Evolutionary conservation across 306 rosid genomes (phyloP), one percentile per base, ranked within the genome.

Genomic region (Senna siamea): DNA sequence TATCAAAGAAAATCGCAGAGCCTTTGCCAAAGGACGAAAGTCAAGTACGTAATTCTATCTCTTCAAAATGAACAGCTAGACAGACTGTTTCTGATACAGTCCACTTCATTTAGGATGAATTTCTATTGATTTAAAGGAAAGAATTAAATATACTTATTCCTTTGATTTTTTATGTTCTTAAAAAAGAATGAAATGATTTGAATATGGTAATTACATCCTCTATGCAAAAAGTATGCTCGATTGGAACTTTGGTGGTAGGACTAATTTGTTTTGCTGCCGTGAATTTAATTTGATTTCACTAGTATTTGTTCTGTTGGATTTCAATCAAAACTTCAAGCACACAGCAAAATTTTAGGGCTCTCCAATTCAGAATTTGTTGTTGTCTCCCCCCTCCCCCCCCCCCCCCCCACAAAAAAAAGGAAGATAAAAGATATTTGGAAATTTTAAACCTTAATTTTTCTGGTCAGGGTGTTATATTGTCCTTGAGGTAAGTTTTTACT

Each of bases 1-100:
- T 43, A 20, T 80, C 53, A 9, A 48, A 1, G 89, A 92, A 63
- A 84, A 72, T 82, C 93, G 95, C 75, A 81, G 97, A 82, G 81
- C 93, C 70, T 92, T 83, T 82, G 99, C 97, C 58, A 92, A 92
- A 80, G 98, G 88, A 67, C 87, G 96, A 38, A 94, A 90, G 82
- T 82, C 96, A 79, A 88, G 96, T 89, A 85, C 46, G 66, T n/a
- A 54, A 46, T 54, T 46, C 37, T 54, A 22, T 46, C 61, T 54
- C 66, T 59, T 41, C 47, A 35, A 19, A 40, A 8, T 56, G 13
- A 14, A 35, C 41, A 32, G 20, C 34, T 46, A 12, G 11, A 5
- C 26, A 46, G 66, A 35, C 15, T 13, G 5, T 23, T 82, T 63
- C 55, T 63, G 73, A n/a, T 38, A 35, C 14, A 37, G 8, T 12